Conservation (phyloP, 768 basidiomycete genomes). For the Cantharellus cinnabarinus region DNA sequence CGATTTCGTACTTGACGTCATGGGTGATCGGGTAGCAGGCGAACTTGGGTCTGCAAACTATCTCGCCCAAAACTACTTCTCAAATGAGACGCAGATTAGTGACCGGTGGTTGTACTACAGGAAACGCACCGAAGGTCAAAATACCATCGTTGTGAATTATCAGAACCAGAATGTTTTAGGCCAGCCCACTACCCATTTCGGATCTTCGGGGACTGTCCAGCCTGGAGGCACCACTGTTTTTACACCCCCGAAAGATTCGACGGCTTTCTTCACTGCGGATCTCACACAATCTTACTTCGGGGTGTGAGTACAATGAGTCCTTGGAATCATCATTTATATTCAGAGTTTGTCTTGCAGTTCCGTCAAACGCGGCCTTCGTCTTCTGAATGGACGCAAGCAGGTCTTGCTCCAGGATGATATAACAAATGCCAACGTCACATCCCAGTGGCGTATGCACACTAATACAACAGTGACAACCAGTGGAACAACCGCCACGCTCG, state of each 20-base stretch:
- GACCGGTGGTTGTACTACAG: constrained; percentile 82
- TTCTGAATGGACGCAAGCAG: constrained; percentile 67
- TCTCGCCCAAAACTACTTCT: constrained; percentile 51
- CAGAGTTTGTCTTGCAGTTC: constrained; percentile 27
- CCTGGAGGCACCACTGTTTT: constrained; percentile 66
- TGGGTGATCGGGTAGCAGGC: constrained; percentile 87
- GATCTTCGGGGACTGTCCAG: constrained; percentile 37
- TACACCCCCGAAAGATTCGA: constrained; percentile 38
- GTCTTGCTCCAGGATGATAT: constrained; percentile 91
- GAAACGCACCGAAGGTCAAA: constrained; percentile 94
- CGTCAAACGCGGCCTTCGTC: constrained; percentile 66
- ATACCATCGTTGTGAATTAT: constrained; percentile 60
- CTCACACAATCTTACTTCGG: constrained; percentile 52
- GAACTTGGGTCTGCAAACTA: constrained; percentile 87
- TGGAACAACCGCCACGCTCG: constrained; percentile 54
- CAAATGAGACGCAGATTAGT: constrained; percentile 42
- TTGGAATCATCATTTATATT: neutral
- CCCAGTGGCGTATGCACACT: constrained; percentile 91
- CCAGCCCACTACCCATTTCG: constrained; percentile 37
- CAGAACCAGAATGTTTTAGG: constrained; percentile 58
- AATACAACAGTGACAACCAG: constrained; percentile 56
- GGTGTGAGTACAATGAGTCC: constrained; percentile 9
- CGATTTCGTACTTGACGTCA: constrained; percentile 86
- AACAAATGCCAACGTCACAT: constrained; percentile 24
- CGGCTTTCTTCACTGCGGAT: constrained; percentile 65